Conservation (phyloP, 108 stramenopile species). For the Nitzschia sp. region DNA sequence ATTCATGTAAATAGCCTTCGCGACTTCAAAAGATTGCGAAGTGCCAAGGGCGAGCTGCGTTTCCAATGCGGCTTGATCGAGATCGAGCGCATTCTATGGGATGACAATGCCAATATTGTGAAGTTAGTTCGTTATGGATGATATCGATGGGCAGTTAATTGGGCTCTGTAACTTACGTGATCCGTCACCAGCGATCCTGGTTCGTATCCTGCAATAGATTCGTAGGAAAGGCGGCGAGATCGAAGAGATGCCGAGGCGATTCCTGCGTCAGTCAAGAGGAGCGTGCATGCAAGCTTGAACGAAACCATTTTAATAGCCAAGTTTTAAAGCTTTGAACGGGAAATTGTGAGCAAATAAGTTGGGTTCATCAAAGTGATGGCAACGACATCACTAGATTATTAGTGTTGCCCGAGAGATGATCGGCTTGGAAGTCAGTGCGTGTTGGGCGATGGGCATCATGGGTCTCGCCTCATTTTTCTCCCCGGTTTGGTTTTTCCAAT, state of each 20-base stretch:
- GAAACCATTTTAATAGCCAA: conserved; percentile 7
- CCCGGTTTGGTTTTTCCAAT: too few species aligned
- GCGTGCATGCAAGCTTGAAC: conserved; percentile 7
- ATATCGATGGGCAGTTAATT: too few species aligned
- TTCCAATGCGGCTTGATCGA: conserved; percentile 73
- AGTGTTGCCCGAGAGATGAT: too few species aligned
- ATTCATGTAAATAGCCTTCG: conserved; percentile 54
- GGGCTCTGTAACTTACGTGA: conserved; percentile 49
- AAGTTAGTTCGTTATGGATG: neutral
- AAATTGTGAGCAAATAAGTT: too few species aligned
- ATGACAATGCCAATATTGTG: too few species aligned
- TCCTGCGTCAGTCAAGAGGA: neutral
- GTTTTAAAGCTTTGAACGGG: too few species aligned
- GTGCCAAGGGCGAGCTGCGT: conserved; percentile 30
- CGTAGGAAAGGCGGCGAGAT: conserved; percentile 36
- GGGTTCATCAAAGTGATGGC: too few species aligned
- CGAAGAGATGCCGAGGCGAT: neutral
- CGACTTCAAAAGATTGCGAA: conserved; percentile 34
- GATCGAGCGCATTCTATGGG: conserved; percentile 59
- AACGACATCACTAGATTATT: too few species aligned
- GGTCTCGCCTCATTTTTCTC: too few species aligned
- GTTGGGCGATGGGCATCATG: too few species aligned
- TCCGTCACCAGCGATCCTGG: conserved; percentile 65
- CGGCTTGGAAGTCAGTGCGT: too few species aligned
- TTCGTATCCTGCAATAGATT: conserved; percentile 63